Conservation (phyloP, 305 asterid genomes). For the Andrographis paniculata region DNA sequence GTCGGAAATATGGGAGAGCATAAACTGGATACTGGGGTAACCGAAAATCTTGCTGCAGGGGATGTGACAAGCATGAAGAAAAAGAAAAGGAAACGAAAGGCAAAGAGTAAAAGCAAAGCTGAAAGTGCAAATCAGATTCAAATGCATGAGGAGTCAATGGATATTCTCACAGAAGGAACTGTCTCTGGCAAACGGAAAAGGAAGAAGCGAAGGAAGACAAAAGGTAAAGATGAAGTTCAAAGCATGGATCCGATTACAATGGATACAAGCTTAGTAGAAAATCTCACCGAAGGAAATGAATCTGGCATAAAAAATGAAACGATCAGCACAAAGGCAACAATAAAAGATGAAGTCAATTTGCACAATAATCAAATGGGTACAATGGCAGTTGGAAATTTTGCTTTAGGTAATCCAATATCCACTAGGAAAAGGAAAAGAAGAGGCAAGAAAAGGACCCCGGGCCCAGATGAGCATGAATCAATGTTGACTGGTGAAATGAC, state of each 20-base stretch:
- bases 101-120: constrained; percentile 10
- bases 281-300: neutral
- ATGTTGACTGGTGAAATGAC: constrained; percentile 21
- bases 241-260: neutral
- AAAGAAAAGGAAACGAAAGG: neutral
- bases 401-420: constrained; percentile 18
- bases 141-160: constrained; percentile 19
- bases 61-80: neutral
- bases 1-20: neutral
- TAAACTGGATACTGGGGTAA: neutral
- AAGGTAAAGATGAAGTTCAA: too few species aligned
- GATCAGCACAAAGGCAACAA: constrained; percentile 6
- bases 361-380: constrained; percentile 16
- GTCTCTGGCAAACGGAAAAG: constrained; percentile 20
- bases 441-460: constrained; percentile 12
- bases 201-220: constrained; percentile 15
- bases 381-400: constrained; percentile 12
- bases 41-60: neutral
- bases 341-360: constrained; percentile 18
- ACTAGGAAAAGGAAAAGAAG: constrained; percentile 23
- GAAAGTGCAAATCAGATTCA: constrained; percentile 24
- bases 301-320: neutral
- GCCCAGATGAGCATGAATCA: neutral
- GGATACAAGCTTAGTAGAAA: neutral
- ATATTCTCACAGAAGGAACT: constrained; percentile 22